Conservation (phyloP, 2,329 filamentous ascomycete genomes). For the Claviceps monticola region DNA sequence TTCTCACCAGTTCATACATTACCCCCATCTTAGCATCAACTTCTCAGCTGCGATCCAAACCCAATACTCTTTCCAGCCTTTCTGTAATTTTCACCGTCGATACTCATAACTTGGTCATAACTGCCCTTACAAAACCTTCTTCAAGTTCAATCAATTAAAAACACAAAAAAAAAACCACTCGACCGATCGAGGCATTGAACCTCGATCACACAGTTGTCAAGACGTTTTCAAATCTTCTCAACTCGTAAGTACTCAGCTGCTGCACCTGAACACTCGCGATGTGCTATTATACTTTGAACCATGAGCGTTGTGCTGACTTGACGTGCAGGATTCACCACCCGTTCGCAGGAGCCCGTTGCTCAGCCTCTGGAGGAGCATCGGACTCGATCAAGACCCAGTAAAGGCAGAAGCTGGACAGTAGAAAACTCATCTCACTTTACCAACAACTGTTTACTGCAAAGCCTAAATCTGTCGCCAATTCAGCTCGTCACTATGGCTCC, state of each 20-base stretch:
- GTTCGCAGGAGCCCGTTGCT: slow-evolving; percentile 92
- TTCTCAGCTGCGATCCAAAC: not conserved
- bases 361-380: slow-evolving; percentile 74
- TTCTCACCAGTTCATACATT: not conserved
- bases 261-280: not conserved
- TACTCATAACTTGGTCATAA: not conserved
- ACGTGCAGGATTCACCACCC: slow-evolving; percentile 69
- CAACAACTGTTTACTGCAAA: slow-evolving; percentile 5
- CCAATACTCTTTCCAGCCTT: not conserved
- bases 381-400: slow-evolving; percentile 47
- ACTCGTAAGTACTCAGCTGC: slow-evolving; percentile 55
- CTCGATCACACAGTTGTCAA: slow-evolving; percentile 60
- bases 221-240: slow-evolving; percentile 97
- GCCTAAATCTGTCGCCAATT: slow-evolving; percentile 11
- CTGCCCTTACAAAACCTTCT: not conserved
- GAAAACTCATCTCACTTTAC: slow-evolving; percentile 1
- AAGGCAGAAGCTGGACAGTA: slow-evolving; percentile 22
- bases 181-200: slow-evolving; percentile 34
- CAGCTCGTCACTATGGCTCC: slow-evolving; percentile 63
- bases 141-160: slow-evolving; percentile 4
- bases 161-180: slow-evolving; percentile 6
- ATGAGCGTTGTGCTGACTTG: not conserved
- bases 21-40: not conserved
- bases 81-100: not conserved
- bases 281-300: not conserved